Evolutionary conservation across 73 alveolate species (phyloP).

Genomic region (Paramecium biaurelia): DNA sequence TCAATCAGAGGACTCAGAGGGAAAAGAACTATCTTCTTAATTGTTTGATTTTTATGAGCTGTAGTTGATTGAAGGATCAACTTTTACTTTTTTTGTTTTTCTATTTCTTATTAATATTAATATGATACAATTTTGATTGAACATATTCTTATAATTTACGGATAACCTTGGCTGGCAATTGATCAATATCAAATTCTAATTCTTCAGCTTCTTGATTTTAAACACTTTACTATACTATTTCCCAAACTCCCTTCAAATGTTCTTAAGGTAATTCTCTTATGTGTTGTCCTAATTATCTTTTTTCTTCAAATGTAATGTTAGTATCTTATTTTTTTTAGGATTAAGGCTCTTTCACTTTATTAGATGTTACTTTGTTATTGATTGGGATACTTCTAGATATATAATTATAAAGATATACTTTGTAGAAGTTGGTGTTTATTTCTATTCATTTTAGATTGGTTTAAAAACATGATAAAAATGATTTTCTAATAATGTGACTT

Average conservation of each 20-base stretch:
- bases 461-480: neutral
- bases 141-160: conserved; percentile 84
- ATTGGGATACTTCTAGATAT: neutral
- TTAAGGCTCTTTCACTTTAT: neutral
- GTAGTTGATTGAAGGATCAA: conserved; percentile 3
- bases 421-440: neutral
- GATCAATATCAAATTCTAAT: conserved; percentile 86
- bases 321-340: neutral
- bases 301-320: conserved; percentile 52
- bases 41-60: neutral
- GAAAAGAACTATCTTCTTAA: conserved; percentile 16
- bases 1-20: conserved; percentile 55
- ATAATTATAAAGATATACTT: neutral
- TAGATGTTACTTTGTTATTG: neutral
- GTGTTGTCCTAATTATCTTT: conserved; percentile 45
- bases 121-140: neutral
- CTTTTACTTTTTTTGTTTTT: neutral
- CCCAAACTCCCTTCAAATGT: conserved; percentile 62
- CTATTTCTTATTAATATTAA: neutral
- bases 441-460: neutral
- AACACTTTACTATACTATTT: conserved; percentile 50
- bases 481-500: neutral
- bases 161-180: conserved; percentile 73
- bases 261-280: conserved; percentile 54
- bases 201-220: conserved; percentile 61